A percentile compares a stretch with the other conserved stretches of the same genome.
Conservation (phyloP, 495 filamentous ascomycete species). For the Sphaerosporella brunnea region DNA sequence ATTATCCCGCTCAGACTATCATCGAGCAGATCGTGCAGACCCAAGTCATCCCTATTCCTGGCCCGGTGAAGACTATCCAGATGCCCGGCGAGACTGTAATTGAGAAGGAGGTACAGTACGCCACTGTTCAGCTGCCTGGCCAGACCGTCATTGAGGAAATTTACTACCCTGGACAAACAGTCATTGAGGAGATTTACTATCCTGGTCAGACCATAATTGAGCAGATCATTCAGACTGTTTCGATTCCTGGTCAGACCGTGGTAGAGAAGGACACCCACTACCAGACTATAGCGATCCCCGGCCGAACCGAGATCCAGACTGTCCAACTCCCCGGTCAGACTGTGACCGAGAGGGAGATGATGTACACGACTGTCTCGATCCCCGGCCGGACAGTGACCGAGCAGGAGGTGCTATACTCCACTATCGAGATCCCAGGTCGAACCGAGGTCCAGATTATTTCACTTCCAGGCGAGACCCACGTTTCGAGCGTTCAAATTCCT, state of each 20-base stretch:
- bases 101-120: conserved; percentile 1
- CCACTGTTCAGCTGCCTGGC: conserved; percentile 14
- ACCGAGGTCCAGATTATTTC: conserved; percentile 12
- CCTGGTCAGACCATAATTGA: conserved; percentile 13
- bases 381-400: conserved; percentile 17
- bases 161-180: conserved; percentile 14
- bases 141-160: conserved; percentile 17
- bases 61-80: no score
- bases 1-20: conserved; percentile 17
- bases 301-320: conserved; percentile 12
- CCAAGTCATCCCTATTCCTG: no score
- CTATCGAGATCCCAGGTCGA: conserved; percentile 13
- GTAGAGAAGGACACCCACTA: conserved; percentile 14
- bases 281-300: conserved; percentile 15
- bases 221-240: conserved; percentile 16
- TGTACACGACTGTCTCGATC: conserved; percentile 2
- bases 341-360: conserved; percentile 19
- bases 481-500: conserved; percentile 11
- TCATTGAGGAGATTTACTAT: conserved; percentile 14
- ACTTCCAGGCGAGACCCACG: conserved; percentile 17
- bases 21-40: conserved; percentile 16
- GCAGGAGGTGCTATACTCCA: no score
- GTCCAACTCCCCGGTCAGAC: conserved; percentile 16
- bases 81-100: conserved; percentile 13
- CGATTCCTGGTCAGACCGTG: conserved; percentile 14